Evolutionary conservation across 371 early-diverging fungal species (phyloP).

Genomic region (Apophysomyces trapeziformis): DNA sequence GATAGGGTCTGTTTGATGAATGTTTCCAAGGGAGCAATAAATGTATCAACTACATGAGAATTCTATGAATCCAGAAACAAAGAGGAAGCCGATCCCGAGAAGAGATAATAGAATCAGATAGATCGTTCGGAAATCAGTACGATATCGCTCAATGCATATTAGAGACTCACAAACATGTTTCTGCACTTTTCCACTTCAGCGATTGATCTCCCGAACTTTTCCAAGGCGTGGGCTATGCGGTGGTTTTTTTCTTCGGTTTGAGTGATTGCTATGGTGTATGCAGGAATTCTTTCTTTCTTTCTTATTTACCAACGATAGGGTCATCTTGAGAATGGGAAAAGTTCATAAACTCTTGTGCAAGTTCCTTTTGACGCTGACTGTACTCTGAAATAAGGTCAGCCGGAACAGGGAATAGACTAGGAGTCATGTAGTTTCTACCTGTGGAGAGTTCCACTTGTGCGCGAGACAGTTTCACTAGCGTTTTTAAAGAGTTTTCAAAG

Average conservation of each 20-base stretch:
- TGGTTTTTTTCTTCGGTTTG: background rate
- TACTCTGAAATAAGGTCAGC: conserved; percentile 37
- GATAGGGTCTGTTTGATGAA: conserved; percentile 61
- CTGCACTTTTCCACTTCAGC: conserved; percentile 67
- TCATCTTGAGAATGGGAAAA: conserved; percentile 64
- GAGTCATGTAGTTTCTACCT: conserved; percentile 31
- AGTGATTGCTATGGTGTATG: background rate
- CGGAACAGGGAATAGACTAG: background rate
- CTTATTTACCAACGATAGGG: conserved; percentile 55
- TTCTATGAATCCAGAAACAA: conserved; percentile 36
- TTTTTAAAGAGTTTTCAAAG: conserved; percentile 56
- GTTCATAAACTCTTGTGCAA: conserved; percentile 54
- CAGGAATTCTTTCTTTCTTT: conserved; percentile 18
- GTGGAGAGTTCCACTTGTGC: conserved; percentile 58
- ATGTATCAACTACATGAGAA: conserved; percentile 66
- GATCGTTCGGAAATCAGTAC: background rate
- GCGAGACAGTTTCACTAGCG: conserved; percentile 58
- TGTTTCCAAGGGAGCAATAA: conserved; percentile 65
- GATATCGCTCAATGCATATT: background rate
- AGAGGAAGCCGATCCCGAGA: background rate
- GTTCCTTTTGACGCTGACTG: conserved; percentile 55
- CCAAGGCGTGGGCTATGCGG: conserved; percentile 52
- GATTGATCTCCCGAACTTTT: conserved; percentile 61
- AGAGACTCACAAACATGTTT: conserved; percentile 57
- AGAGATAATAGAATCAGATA: background rate